A percentile compares a stretch with the other conserved stretches of the same genome.
phyloP scores from a whole-genome alignment of 805 yeast genomes.

The Dipodascopsis uninucleata region DNA sequence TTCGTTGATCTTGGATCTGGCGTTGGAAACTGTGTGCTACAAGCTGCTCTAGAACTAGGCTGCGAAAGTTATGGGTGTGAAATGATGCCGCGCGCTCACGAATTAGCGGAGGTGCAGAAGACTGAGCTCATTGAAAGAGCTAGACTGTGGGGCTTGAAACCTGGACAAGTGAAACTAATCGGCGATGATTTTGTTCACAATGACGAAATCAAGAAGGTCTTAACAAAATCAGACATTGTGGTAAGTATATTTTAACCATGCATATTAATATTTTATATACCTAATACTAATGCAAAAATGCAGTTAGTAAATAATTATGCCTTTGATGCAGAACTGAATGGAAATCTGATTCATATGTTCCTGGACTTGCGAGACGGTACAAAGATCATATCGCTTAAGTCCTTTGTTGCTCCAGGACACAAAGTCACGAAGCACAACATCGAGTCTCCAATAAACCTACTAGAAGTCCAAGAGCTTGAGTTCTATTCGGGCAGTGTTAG shows the following conservation, averaged over 20 bases:
- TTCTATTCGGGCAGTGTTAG: slow-evolving; percentile 74
- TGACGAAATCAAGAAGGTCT: slow-evolving; percentile 48
- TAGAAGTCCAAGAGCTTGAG: slow-evolving; percentile 58
- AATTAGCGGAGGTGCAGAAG: slow-evolving; percentile 58
- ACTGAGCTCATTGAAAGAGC: slow-evolving; percentile 57
- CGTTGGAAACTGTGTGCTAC: slow-evolving; percentile 87
- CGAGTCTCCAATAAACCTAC: slow-evolving; percentile 58
- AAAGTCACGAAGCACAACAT: slow-evolving; percentile 53
- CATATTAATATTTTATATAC: not conserved
- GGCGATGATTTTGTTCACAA: slow-evolving; percentile 71
- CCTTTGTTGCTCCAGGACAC: slow-evolving; percentile 74
- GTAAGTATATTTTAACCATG: slow-evolving; percentile 7
- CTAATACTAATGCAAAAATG: not conserved
- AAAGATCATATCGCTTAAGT: slow-evolving; percentile 71
- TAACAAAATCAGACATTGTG: slow-evolving; percentile 65
- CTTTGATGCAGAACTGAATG: slow-evolving; percentile 72
- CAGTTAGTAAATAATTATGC: slow-evolving; percentile 73
- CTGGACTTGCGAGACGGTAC: slow-evolving; percentile 66
- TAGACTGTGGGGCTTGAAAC: slow-evolving; percentile 58
- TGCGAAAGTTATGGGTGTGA: slow-evolving; percentile 86
- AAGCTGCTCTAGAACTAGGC: slow-evolving; percentile 84
- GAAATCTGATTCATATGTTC: slow-evolving; percentile 61
- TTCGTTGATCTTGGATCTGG: slow-evolving; percentile 92
- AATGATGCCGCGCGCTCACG: slow-evolving; percentile 77
- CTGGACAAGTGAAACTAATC: slow-evolving; percentile 56